phyloP scores from a whole-genome alignment of 768 basidiomycete species.

The Serendipita sp. region DNA sequence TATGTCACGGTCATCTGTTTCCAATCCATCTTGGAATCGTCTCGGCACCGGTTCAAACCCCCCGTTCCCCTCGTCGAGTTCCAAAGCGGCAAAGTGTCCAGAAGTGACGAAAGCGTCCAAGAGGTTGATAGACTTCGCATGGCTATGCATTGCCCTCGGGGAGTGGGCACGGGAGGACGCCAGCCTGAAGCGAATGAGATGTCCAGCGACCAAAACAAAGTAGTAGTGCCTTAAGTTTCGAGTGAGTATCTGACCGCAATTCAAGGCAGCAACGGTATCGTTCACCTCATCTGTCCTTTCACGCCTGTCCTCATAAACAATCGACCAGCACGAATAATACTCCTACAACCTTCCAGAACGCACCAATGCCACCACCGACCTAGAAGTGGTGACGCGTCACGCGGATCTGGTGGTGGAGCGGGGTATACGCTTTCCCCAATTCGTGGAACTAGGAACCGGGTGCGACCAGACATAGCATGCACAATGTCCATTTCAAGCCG shows the following conservation, averaged over 20 bases:
- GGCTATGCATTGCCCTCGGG: constrained; percentile 32
- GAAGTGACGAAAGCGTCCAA: constrained; percentile 71
- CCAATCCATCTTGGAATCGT: constrained; percentile 79
- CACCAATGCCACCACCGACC: constrained; percentile 76
- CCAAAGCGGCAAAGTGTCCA: constrained; percentile 62
- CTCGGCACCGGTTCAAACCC: constrained; percentile 49
- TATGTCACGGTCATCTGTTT: constrained; percentile 73
- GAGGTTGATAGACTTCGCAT: constrained; percentile 40
- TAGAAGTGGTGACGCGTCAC: constrained; percentile 40
- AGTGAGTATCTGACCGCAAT: neutral
- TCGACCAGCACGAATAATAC: constrained; percentile 57
- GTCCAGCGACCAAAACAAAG: constrained; percentile 57
- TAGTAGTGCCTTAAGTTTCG: constrained; percentile 36
- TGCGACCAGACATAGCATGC: constrained; percentile 30
- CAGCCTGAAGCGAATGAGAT: constrained; percentile 56
- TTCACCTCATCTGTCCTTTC: constrained; percentile 65
- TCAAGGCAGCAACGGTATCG: constrained; percentile 6
- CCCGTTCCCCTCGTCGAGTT: constrained; percentile 28
- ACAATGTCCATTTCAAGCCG: constrained; percentile 66
- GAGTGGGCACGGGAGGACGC: constrained; percentile 29
- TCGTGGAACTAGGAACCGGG: constrained; percentile 21
- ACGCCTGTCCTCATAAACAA: constrained; percentile 55
- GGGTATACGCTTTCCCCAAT: constrained; percentile 28
- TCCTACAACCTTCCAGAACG: constrained; percentile 57
- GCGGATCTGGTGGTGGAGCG: constrained; percentile 37